Base-by-base conservation (phyloP, 73 alveolate genomes). In the Paramecium sexaurelia region DNA sequence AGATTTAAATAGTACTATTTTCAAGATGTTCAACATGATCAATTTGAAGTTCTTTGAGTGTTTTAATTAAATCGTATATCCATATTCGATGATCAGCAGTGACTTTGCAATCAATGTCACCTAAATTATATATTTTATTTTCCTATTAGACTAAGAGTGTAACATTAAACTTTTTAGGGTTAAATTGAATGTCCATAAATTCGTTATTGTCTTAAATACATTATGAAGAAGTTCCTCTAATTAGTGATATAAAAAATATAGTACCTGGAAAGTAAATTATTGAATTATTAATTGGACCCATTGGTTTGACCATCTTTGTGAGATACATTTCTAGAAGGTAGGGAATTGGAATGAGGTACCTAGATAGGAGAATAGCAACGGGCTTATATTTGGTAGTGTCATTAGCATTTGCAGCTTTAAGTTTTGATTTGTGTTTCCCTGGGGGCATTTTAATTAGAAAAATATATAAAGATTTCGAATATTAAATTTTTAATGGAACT, bases 401-500 rank as follows among this genome's bases (percentile, higher is more conserved):
- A 24, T 6, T 41, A 13, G 19, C 39, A 61, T 13, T 26, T 41
- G 83, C 83, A 10, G 83, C 5, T 57, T 57, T 61, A 26, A 61
- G 83, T 61, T 61, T 61, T 29, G 83, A 61, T 32, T 61, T 61
- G 26, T 61, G 83, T 24, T 61, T 61, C 83, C 83, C 83, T 61
- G 83, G 83, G 7, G 83, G 83, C 83, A 61, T 61, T 61, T 61
- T 61, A 29, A 61, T 51, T 51, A 29, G 45, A 66, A 33, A 33
- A 66, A 22, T 33, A 33, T 73, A 73, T 73, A 73, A 73, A 36
- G 57, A 73, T 73, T 33, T 66, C 15, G 84, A 33, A 66, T 51
- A 51, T 51, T 51, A 17, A 51, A 17, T 71, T 33, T 32, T 71
- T 71, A 40, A 78, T 78, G 90, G 90, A 78, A 78, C 71, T 78